Base-by-base conservation (phyloP, 768 basidiomycete genomes). In the Galerina marginata region DNA sequence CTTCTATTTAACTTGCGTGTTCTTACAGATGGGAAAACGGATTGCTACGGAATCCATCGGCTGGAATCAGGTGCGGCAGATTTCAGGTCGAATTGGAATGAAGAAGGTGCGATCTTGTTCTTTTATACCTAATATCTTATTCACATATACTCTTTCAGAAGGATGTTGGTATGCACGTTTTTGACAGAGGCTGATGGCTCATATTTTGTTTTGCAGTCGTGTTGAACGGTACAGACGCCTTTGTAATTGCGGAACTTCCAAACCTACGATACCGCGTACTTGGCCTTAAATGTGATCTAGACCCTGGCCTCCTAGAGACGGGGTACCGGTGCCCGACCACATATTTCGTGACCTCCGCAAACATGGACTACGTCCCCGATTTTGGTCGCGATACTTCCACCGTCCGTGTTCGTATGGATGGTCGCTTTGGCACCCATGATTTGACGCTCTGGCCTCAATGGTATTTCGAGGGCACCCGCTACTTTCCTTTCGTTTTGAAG, bases 371-470 rank as follows among this genome's bases (percentile, higher is more conserved):
- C 2, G 38, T 63, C 7, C 62, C 62, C 7, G 52, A 63, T 25
- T 7, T 59, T 4, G 14, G 16, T 4, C 4, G 36, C 11, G 53
- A 51, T 25, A 15, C 40, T 12, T 6, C 10, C 7, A 23, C 11
- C 4, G 51, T 62, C 11, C 33, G 20, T 6, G 37, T 58, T 23
- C 56, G 61, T 3, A 10, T 23, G n/a, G 51, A 62, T 16, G 57
- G 61, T 6, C 36, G 57, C 3, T 55, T 39, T n/a, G 43, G 39
- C 12, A 23, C 20, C 3, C 29, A 38, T 33, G 62, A 63, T 33
- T 63, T 63, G 25, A 48, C 57, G 3, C 16, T 59, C 10, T 59
- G 25, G n/a, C 57, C 61, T 16, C 61, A 63, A 23, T 63, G 52
- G 57, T 59, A 37, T 14, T 54, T 54, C 20, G 56, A 58, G 4